Percentiles rank a stretch among this genome's conserved stretches.
Conservation (phyloP, 2,329 filamentous ascomycete species). For the Moelleriella libera region DNA sequence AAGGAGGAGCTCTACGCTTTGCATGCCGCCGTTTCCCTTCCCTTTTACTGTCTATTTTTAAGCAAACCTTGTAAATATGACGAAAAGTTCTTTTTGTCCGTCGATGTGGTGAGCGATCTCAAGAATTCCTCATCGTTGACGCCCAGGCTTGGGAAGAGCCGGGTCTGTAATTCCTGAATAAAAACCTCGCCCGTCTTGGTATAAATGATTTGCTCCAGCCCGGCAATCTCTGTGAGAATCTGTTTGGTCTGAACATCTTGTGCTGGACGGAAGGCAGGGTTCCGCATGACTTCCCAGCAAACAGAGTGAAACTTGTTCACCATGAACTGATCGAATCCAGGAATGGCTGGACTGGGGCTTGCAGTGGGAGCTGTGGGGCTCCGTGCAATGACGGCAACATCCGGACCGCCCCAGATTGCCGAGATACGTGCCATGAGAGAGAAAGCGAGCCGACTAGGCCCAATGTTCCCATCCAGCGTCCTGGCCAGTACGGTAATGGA, state of each 20-base stretch:
- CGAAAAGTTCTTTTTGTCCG: slow-evolving; percentile 47
- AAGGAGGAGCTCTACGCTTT: no score
- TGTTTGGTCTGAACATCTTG: slow-evolving; percentile 76
- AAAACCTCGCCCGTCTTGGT: slow-evolving; percentile 78
- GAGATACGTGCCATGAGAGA: slow-evolving; percentile 73
- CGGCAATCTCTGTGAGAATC: slow-evolving; percentile 77
- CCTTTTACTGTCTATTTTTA: slow-evolving; percentile 25
- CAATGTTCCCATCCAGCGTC: slow-evolving; percentile 52
- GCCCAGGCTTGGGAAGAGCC: slow-evolving; percentile 51
- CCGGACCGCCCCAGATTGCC: slow-evolving; percentile 78
- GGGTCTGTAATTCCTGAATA: slow-evolving; percentile 49
- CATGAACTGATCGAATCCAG: slow-evolving; percentile 86
- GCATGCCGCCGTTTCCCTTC: no score
- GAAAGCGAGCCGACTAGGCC: slow-evolving; percentile 59
- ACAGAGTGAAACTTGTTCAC: slow-evolving; percentile 78
- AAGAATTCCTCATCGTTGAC: slow-evolving; percentile 48
- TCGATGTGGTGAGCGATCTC: slow-evolving; percentile 40
- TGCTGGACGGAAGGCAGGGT: slow-evolving; percentile 64
- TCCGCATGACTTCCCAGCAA: slow-evolving; percentile 77
- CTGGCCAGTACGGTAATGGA: slow-evolving; percentile 77
- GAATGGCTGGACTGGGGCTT: slow-evolving; percentile 46
- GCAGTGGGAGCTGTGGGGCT: slow-evolving; percentile 35
- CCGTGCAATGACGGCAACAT: slow-evolving; percentile 44
- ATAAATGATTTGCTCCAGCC: slow-evolving; percentile 79
- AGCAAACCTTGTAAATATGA: slow-evolving; percentile 48